Percentiles rank a stretch among this genome's conserved stretches.
Conservation (phyloP, 2,329 filamentous ascomycete species). For the Cladosporium velox region DNA sequence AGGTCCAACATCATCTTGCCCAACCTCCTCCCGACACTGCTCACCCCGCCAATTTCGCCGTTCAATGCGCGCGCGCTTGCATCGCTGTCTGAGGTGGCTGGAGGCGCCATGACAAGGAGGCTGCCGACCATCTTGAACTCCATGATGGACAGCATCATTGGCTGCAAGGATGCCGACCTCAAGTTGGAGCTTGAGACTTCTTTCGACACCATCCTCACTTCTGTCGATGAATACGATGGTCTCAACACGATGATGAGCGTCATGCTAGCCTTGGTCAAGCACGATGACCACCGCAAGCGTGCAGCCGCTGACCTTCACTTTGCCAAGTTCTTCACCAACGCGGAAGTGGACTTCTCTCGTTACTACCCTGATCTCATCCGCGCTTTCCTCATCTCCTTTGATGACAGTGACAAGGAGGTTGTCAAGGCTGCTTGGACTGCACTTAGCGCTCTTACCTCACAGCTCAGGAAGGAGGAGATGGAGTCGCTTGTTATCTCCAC, state of each 20-base stretch:
- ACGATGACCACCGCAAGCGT: slow-evolving; percentile 86
- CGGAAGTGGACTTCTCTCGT: slow-evolving; percentile 85
- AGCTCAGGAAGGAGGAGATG: slow-evolving; percentile 96
- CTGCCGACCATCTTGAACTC: slow-evolving; percentile 89
- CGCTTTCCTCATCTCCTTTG: slow-evolving; percentile 85
- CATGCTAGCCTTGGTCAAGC: slow-evolving; percentile 81
- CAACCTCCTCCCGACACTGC: slow-evolving; percentile 90
- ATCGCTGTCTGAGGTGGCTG: slow-evolving; percentile 88
- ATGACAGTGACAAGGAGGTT: slow-evolving; percentile 78
- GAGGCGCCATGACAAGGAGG: slow-evolving; percentile 84
- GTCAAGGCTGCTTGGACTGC: slow-evolving; percentile 89
- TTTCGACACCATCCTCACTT: slow-evolving; percentile 86
- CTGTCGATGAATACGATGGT: slow-evolving; percentile 94
- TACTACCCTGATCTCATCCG: slow-evolving; percentile 97
- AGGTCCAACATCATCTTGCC: slow-evolving; percentile 95
- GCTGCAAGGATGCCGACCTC: slow-evolving; percentile 72
- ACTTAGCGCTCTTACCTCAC: slow-evolving; percentile 82
- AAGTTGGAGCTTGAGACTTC: slow-evolving; percentile 72
- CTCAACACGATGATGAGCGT: slow-evolving; percentile 95
- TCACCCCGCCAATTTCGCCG: slow-evolving; percentile 82
- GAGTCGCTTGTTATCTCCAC: slow-evolving; percentile 86
- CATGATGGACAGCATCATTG: slow-evolving; percentile 88
- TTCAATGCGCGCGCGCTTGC: slow-evolving; percentile 96
- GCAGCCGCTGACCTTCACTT: slow-evolving; percentile 77
- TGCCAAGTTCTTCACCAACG: slow-evolving; percentile 78